Evolutionary conservation across 169 alveolate genomes (phyloP).

Genomic region (Plasmodium vinckei): DNA sequence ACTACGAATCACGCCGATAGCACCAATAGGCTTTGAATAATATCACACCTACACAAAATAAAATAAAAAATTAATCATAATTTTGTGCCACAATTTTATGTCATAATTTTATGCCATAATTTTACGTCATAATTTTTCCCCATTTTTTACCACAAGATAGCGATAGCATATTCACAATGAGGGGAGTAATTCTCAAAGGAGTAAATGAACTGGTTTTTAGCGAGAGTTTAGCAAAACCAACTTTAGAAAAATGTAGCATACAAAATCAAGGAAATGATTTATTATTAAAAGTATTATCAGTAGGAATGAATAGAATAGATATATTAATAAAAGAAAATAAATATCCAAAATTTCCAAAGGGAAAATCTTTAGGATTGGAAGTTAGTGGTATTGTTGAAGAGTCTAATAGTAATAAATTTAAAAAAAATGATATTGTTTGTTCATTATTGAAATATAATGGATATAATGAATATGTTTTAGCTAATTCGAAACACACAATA

Average conservation of each 20-base stretch:
- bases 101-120: too few species aligned
- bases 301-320: constrained; percentile 22
- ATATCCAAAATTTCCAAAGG: background rate
- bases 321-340: constrained; percentile 24
- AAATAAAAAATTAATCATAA: too few species aligned
- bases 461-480: constrained; percentile 29
- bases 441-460: constrained; percentile 30
- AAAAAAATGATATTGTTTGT: constrained; percentile 12
- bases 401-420: constrained; percentile 9
- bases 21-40: too few species aligned
- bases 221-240: constrained; percentile 1
- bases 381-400: constrained; percentile 34
- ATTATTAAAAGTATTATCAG: constrained; percentile 9
- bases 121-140: too few species aligned
- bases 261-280: background rate
- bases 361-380: constrained; percentile 8
- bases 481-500: constrained; percentile 16
- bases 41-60: too few species aligned
- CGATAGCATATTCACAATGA: background rate
- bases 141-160: background rate
- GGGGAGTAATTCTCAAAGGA: constrained; percentile 16
- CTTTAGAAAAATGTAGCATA: background rate
- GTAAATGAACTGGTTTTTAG: constrained; percentile 4
- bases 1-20: too few species aligned
- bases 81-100: too few species aligned